A percentile compares a stretch with the other conserved stretches of the same genome.
Conservation (phyloP, 768 basidiomycete genomes). For the Amyloporia xantha region DNA sequence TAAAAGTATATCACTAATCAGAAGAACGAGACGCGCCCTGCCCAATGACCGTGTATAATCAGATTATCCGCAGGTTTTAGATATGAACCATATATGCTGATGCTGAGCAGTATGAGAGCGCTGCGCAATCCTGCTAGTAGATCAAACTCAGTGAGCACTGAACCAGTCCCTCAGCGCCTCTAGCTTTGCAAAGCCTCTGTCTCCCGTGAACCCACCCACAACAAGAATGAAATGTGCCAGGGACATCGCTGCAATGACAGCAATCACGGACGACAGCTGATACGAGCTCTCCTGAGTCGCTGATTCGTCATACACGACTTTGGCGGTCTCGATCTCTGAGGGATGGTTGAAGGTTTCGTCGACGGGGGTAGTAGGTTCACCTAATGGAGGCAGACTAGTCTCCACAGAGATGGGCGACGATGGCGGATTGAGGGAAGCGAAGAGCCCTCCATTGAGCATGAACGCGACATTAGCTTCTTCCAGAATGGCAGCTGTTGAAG, state of each 20-base stretch:
- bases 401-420: conserved; percentile 1
- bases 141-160: background rate
- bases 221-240: conserved; percentile 24
- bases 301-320: conserved; percentile 9
- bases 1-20: no score
- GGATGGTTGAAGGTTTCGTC: background rate
- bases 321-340: conserved; percentile 2
- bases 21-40: no score
- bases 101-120: no score
- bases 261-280: conserved; percentile 16
- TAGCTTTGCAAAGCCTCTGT: conserved; percentile 3
- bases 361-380: conserved; percentile 8
- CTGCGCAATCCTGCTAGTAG: no score
- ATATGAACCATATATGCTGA: no score
- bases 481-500: conserved; percentile 21
- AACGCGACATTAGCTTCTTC: conserved; percentile 29
- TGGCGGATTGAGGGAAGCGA: conserved; percentile 21
- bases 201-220: conserved; percentile 25
- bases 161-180: conserved; percentile 2
- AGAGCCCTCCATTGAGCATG: conserved; percentile 27
- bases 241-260: conserved; percentile 25
- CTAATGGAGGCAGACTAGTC: conserved; percentile 8
- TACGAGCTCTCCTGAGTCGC: conserved; percentile 8
- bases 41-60: no score
- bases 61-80: no score